Base-by-base conservation (phyloP, 768 basidiomycete genomes). In the Pleurotus salmoneostramineus region DNA sequence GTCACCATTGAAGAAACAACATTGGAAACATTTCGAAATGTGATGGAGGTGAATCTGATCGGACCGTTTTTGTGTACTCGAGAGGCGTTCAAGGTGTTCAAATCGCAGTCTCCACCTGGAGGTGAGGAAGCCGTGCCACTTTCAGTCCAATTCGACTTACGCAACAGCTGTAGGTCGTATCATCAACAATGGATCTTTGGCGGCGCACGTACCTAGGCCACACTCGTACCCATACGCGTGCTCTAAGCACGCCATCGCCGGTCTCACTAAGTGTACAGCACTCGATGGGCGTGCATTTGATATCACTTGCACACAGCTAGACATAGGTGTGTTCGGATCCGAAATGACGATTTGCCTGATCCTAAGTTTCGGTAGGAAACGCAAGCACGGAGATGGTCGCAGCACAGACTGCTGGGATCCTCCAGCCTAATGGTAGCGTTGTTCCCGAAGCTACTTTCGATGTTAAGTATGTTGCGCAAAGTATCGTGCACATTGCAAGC, bases 131-230 rank as follows among this genome's bases (percentile, higher is more conserved):
- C 31, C 11, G 3, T 15, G 21, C 8, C 12, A 14, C 4, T 40
- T 31, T 3, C 42, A 40, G 6, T 50, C 31, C 21, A 10, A 14
- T 34, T 49, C 12, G 45, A 32, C 36, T 46, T 48, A 54, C 42
- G 33, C 17, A 59, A 27, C 0, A 14, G 27, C 31, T 42, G 7
- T 59, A 87, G 85, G 84, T 2, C 80, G 90, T 15, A 89, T 94
- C 60, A 88, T 95, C 71, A 93, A 93, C 74, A 93, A 94, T 63
- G 92, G 91, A 0, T 89, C 85, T n/a, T 74, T 91, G 21, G 80
- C 87, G 0, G 88, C 89, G 0, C 82, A 87, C 60, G 75, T 82
- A 3, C 89, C 91, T 1, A 80, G 89, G n/a, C 87, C 85, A 1
- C 69, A 82, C 63, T 75, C 81, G 1, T 69, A 68, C 21, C 77